Percentiles rank a stretch among this genome's conserved stretches.
Evolutionary conservation across 345 rosid genomes (phyloP).

Genomic region (Linum usitatissimum): DNA sequence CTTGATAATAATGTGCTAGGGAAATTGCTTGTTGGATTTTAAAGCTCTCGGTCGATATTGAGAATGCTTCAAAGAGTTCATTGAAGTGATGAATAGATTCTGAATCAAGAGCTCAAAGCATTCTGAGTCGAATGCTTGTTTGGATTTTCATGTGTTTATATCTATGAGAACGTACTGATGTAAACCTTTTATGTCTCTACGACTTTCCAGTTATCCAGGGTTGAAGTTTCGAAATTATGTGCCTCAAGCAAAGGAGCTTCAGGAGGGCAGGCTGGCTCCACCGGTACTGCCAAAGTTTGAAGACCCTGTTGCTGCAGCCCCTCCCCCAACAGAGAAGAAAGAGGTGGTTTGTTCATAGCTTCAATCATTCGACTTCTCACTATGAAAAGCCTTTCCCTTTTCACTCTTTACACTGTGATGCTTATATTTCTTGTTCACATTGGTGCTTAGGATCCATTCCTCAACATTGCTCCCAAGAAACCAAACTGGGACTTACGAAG

Average conservation of each 20-base stretch:
- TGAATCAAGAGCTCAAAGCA: too few relatives aligned
- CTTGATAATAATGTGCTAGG: neutral
- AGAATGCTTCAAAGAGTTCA: too few relatives aligned
- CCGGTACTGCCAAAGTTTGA: slow-evolving; percentile 83
- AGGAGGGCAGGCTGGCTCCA: slow-evolving; percentile 74
- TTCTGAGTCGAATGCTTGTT: too few relatives aligned
- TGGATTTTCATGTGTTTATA: too few relatives aligned
- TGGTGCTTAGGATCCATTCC: slow-evolving; percentile 65
- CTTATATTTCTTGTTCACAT: neutral
- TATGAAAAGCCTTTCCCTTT: neutral
- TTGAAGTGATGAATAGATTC: too few relatives aligned
- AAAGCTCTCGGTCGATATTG: neutral
- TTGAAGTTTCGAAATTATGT: slow-evolving; percentile 92
- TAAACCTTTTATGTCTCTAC: neutral
- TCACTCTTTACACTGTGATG: neutral
- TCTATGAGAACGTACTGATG: neutral
- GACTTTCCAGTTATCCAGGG: slow-evolving; percentile 35
- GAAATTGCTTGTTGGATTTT: neutral
- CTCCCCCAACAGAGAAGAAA: slow-evolving; percentile 51
- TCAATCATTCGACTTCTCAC: slow-evolving; percentile 4
- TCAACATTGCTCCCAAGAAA: slow-evolving; percentile 94
- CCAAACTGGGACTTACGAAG: slow-evolving; percentile 96
- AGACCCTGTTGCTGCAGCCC: slow-evolving; percentile 54
- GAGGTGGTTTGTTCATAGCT: slow-evolving; percentile 33
- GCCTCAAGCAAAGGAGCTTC: slow-evolving; percentile 91